Evolutionary conservation across 768 basidiomycete genomes (phyloP).

Genomic region (Rhizopogon vesiculosus): DNA sequence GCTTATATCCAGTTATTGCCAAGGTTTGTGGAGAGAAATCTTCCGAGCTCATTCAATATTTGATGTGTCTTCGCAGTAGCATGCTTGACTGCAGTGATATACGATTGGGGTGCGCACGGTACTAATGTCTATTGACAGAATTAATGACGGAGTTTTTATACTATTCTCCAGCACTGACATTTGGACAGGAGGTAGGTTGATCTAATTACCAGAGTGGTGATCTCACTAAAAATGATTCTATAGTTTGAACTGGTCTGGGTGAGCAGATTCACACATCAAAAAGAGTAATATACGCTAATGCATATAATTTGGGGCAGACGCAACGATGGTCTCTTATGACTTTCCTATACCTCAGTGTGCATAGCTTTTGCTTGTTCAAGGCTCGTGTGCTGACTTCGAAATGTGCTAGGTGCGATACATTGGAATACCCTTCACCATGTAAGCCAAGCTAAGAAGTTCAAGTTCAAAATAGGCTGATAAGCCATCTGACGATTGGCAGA

Average conservation of each 20-base stretch:
- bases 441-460: background rate
- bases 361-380: background rate
- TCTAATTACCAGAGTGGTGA: background rate
- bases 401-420: background rate
- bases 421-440: background rate
- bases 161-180: background rate
- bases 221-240: background rate
- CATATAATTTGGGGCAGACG: background rate
- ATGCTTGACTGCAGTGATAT: background rate
- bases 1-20: no score
- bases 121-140: background rate
- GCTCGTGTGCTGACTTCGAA: background rate
- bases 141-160: background rate
- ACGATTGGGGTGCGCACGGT: background rate
- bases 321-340: background rate
- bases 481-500: background rate
- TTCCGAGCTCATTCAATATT: background rate
- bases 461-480: background rate
- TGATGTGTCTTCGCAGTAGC: background rate
- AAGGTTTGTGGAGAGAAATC: background rate
- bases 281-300: background rate
- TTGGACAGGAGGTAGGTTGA: background rate
- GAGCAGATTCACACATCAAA: background rate
- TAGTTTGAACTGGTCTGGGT: background rate
- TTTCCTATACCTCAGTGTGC: background rate